phyloP scores from a whole-genome alignment of 2,329 filamentous ascomycete genomes.

The Escovopsis sp. region DNA sequence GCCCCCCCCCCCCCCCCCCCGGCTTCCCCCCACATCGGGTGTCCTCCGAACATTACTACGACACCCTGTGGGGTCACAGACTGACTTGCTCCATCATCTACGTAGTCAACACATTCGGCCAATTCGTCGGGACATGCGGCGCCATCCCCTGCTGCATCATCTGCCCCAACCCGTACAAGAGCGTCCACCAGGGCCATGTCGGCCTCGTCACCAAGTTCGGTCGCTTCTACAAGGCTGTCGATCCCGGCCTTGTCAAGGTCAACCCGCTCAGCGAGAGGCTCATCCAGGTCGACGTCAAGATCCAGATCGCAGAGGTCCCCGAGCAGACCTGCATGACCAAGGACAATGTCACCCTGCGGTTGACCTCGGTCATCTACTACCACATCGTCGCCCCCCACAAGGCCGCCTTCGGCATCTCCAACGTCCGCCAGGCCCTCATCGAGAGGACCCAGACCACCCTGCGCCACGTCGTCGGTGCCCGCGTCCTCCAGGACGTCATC shows the following conservation, averaged over 20 bases:
- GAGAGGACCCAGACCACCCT: slow-evolving; percentile 97
- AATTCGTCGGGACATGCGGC: slow-evolving; percentile 60
- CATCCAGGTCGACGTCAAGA: slow-evolving; percentile 94
- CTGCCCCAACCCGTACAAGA: slow-evolving; percentile 94
- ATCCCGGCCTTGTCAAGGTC: slow-evolving; percentile 92
- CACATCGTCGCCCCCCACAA: slow-evolving; percentile 93
- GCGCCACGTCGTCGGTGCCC: slow-evolving; percentile 88
- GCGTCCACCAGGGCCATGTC: slow-evolving; percentile 82
- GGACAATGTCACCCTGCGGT: slow-evolving; percentile 87
- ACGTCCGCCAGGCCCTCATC: slow-evolving; percentile 88
- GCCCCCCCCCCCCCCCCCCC: background rate
- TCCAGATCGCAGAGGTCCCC: slow-evolving; percentile 94
- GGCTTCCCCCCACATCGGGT: too few species aligned
- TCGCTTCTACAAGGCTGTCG: slow-evolving; percentile 84
- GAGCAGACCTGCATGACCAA: slow-evolving; percentile 99
- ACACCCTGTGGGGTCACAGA: too few species aligned
- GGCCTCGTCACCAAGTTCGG: slow-evolving; percentile 94
- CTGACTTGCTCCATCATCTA: background rate
- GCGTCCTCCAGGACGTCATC: slow-evolving; percentile 93
- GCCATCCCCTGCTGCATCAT: slow-evolving; percentile 82
- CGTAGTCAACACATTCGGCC: slow-evolving; percentile 57
- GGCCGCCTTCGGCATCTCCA: slow-evolving; percentile 88
- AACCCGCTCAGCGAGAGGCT: slow-evolving; percentile 87
- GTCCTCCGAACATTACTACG: too few species aligned
- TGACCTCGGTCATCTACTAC: slow-evolving; percentile 98